Conservation (phyloP, 2,329 filamentous ascomycete species). For the Atkinsonella hypoxylon region DNA sequence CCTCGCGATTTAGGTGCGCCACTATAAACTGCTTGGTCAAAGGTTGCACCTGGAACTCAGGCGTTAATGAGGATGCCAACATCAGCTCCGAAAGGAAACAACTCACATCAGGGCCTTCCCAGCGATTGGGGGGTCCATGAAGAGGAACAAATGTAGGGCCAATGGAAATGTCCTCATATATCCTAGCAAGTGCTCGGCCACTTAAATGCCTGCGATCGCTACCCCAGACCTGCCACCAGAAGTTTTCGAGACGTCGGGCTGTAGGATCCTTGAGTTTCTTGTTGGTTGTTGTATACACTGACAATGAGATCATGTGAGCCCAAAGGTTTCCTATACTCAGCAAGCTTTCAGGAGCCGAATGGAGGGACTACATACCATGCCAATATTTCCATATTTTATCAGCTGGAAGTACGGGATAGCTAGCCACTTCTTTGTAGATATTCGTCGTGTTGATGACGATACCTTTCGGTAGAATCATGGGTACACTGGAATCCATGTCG, state of each 20-base stretch:
- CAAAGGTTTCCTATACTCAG: too few species aligned
- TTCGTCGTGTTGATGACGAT: conserved; percentile 41
- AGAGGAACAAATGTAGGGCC: conserved; percentile 46
- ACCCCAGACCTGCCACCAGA: conserved; percentile 56
- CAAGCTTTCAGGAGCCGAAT: background rate
- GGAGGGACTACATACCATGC: conserved; percentile 34
- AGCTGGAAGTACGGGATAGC: conserved; percentile 34
- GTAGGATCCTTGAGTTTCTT: conserved; percentile 49
- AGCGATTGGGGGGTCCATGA: conserved; percentile 38
- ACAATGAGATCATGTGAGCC: background rate
- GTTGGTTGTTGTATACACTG: conserved; percentile 50
- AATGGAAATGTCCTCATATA: conserved; percentile 46
- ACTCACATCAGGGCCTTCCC: conserved; percentile 36
- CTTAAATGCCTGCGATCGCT: conserved; percentile 42
- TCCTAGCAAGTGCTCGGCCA: conserved; percentile 38
- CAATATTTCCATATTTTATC: conserved; percentile 45
- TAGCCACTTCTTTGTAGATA: conserved; percentile 43
- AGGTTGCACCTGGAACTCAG: conserved; percentile 14
- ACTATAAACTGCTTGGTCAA: conserved; percentile 18
- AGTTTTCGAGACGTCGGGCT: conserved; percentile 49
- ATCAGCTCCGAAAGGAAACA: background rate
- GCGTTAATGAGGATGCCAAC: background rate
- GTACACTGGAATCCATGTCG: conserved; percentile 24
- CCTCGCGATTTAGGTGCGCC: conserved; percentile 11
- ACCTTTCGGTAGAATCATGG: conserved; percentile 42